These are phyloP conservation scores for Salvia miltiorrhiza DNA, from an alignment of 257 asterid species.

Conservation along the genomic window DNA sequence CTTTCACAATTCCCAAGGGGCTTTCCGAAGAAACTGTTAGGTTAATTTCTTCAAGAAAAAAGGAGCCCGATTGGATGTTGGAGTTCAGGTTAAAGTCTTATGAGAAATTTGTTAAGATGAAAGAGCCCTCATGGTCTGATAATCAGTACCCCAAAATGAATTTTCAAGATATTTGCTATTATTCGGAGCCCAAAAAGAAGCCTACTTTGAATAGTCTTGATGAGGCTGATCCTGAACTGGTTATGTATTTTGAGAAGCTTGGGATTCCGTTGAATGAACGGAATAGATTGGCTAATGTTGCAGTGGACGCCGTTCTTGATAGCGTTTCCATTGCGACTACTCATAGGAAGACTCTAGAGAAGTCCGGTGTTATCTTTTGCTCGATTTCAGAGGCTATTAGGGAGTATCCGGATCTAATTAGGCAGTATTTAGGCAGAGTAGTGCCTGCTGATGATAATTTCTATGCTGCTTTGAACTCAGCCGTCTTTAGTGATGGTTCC, in stretches of 20 bases:
- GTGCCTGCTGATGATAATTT: slow-evolving; percentile 91
- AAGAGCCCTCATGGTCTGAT: slow-evolving; percentile 93
- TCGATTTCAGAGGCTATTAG: slow-evolving; percentile 89
- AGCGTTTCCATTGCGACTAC: slow-evolving; percentile 96
- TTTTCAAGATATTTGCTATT: slow-evolving; percentile 75
- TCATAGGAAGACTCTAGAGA: slow-evolving; percentile 75
- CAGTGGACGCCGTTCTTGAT: slow-evolving; percentile 93
- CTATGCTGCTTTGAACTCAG: slow-evolving; percentile 80
- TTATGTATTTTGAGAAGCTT: slow-evolving; percentile 76
- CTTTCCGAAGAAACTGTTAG: slow-evolving; percentile 74
- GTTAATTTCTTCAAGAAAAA: slow-evolving; percentile 70
- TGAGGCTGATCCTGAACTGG: slow-evolving; percentile 86
- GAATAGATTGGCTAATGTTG: slow-evolving; percentile 90
- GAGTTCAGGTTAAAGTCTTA: slow-evolving; percentile 75
- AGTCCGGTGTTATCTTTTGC: slow-evolving; percentile 90
- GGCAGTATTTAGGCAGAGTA: slow-evolving; percentile 74
- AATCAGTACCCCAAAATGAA: slow-evolving; percentile 66
- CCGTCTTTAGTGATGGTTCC: slow-evolving; percentile 96
- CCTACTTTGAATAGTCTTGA: slow-evolving; percentile 80
- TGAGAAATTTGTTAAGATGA: slow-evolving; percentile 59
- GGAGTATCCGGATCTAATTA: slow-evolving; percentile 75
- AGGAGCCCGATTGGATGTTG: slow-evolving; percentile 90
- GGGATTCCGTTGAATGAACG: slow-evolving; percentile 86
- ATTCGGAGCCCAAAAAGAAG: slow-evolving; percentile 88
- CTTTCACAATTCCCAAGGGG: slow-evolving; percentile 83